Evolutionary conservation across 805 yeast species (phyloP).

Genomic region (Lipomyces mesembrius): DNA sequence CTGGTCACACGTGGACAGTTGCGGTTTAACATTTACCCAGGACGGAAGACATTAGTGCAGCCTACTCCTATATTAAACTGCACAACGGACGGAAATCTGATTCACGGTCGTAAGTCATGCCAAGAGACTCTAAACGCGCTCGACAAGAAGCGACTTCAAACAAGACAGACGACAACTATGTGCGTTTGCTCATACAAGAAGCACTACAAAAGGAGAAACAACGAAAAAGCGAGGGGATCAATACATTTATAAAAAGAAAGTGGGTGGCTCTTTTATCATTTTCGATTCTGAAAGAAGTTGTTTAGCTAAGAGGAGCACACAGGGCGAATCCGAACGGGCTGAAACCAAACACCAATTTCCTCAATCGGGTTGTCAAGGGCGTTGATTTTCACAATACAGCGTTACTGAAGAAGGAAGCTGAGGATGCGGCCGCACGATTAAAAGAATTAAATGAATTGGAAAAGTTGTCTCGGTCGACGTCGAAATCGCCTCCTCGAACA

Average conservation of each 20-base stretch:
- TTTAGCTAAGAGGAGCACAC: neutral
- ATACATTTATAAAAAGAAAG: conserved; percentile 9
- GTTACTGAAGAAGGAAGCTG: conserved; percentile 23
- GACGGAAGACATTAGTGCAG: too few relatives aligned
- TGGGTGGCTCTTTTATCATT: neutral
- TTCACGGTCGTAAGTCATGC: neutral
- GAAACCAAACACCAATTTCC: conserved; percentile 27
- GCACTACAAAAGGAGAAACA: neutral
- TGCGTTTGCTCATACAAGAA: neutral
- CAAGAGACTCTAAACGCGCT: neutral
- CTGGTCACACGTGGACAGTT: neutral
- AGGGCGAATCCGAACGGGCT: conserved; percentile 16
- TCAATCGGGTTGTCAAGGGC: conserved; percentile 25
- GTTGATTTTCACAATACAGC: conserved; percentile 30
- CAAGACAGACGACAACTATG: neutral
- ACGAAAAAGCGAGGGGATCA: neutral
- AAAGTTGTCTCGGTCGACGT: neutral
- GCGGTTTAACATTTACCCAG: neutral
- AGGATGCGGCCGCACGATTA: conserved; percentile 17
- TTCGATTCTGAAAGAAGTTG: neutral
- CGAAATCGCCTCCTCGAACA: neutral
- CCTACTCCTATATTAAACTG: too few relatives aligned
- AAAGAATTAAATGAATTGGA: neutral
- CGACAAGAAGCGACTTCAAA: neutral
- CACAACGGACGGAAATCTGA: neutral